These are phyloP conservation scores for Phytophthora tubulina DNA, from an alignment of 352 stramenopile genomes.

Conservation along the genomic window DNA sequence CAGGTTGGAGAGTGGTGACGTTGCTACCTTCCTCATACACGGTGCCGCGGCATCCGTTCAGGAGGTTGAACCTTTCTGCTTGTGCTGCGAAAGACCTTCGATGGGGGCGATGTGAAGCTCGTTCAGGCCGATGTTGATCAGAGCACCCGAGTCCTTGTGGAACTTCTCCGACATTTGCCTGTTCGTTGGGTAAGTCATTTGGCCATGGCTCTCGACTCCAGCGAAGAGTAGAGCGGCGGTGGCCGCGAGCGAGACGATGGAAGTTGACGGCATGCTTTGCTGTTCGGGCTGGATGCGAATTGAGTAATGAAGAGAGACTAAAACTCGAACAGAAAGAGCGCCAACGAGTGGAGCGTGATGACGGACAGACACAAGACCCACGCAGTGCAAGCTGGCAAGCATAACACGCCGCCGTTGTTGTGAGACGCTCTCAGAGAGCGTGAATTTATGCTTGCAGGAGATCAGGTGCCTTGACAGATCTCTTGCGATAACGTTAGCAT, in stretches of 20 bases:
- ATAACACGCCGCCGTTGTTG: not conserved
- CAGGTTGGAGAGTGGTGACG: slow-evolving; percentile 41
- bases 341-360: slow-evolving; percentile 5
- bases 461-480: too few relatives aligned
- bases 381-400: not conserved
- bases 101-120: slow-evolving; percentile 47
- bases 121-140: slow-evolving; percentile 46
- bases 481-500: too few relatives aligned
- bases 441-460: too few relatives aligned
- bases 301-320: slow-evolving; percentile 28
- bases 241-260: slow-evolving; percentile 8
- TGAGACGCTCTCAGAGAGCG: too few relatives aligned
- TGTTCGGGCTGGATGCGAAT: slow-evolving; percentile 33
- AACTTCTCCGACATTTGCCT: slow-evolving; percentile 39
- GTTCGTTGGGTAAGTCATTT: slow-evolving; percentile 10
- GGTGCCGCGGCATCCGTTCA: slow-evolving; percentile 51
- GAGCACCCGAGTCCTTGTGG: slow-evolving; percentile 37
- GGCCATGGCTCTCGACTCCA: slow-evolving; percentile 13
- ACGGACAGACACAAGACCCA: not conserved
- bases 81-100: slow-evolving; percentile 39
- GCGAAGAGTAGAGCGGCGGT: slow-evolving; percentile 10
- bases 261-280: slow-evolving; percentile 39
- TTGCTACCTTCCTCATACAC: slow-evolving; percentile 47
- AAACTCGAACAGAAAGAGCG: slow-evolving; percentile 23
- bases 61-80: slow-evolving; percentile 47